These are phyloP conservation scores for Gnetum montanum DNA, from an alignment of 75 land plant species.

Conservation along the genomic window DNA sequence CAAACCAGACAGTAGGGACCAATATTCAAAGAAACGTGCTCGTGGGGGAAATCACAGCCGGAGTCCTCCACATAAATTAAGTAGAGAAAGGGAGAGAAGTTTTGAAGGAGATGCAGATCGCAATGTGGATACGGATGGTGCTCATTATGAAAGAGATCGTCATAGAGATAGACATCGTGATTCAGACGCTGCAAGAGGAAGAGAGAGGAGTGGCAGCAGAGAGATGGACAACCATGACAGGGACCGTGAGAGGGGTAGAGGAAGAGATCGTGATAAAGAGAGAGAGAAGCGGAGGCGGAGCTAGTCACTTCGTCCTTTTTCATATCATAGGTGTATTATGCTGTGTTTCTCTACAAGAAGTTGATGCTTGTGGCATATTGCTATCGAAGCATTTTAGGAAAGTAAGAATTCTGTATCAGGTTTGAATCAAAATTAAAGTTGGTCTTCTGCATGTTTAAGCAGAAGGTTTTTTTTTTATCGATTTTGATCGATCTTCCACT, in stretches of 20 bases:
- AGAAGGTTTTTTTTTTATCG: too few relatives aligned
- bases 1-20: constrained; percentile 23
- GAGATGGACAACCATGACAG: constrained; percentile 12
- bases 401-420: too few relatives aligned
- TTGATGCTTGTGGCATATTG: too few relatives aligned
- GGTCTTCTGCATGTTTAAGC: too few relatives aligned
- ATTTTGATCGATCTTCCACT: too few relatives aligned
- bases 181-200: constrained; percentile 19
- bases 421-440: too few relatives aligned
- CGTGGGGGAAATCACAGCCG: constrained; percentile 32
- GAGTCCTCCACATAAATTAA: constrained; percentile 13
- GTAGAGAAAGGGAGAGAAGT: constrained; percentile 20
- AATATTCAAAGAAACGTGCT: constrained; percentile 28
- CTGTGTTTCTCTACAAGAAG: too few relatives aligned
- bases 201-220: constrained; percentile 23
- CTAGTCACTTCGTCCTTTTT: too few relatives aligned
- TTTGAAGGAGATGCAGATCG: constrained; percentile 21
- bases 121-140: constrained; percentile 4
- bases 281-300: too few relatives aligned
- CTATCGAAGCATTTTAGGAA: too few relatives aligned
- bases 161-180: constrained; percentile 19
- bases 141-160: constrained; percentile 11
- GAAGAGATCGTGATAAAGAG: constrained; percentile 5
- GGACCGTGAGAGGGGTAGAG: constrained; percentile 19
- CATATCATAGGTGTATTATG: too few relatives aligned